A percentile compares a stretch with the other conserved stretches of the same genome.
Conservation (phyloP, 1,284 basidiomycete genomes). For the Moniliella sp. region DNA sequence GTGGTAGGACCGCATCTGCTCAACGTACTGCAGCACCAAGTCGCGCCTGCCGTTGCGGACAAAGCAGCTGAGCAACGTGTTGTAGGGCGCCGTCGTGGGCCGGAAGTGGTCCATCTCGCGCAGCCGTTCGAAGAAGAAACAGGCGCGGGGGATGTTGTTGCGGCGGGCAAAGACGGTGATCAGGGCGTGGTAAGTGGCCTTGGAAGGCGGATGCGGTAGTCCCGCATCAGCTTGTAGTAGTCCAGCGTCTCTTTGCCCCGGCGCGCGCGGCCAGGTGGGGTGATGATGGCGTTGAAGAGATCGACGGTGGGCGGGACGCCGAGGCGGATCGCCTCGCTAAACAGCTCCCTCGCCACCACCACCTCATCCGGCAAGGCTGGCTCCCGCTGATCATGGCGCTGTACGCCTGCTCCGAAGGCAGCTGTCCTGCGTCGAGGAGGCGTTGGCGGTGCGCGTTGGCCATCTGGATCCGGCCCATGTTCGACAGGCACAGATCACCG, state of each 20-base stretch:
- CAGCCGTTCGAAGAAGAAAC: constrained; percentile 77
- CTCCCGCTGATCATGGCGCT: constrained; percentile 27
- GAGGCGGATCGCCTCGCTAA: constrained; percentile 25
- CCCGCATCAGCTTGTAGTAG: constrained; percentile 35
- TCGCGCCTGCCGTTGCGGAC: constrained; percentile 62
- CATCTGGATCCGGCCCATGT: constrained; percentile 14
- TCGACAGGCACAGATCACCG: constrained; percentile 26
- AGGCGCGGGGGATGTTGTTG: constrained; percentile 64
- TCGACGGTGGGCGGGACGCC: constrained; percentile 20
- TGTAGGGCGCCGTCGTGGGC: constrained; percentile 75
- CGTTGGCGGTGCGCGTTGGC: constrained; percentile 19
- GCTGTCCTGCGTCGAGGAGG: constrained; percentile 20
- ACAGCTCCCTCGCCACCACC: constrained; percentile 26
- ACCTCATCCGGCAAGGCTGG: constrained; percentile 31
- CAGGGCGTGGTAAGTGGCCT: constrained; percentile 82
- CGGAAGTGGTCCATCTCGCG: constrained; percentile 49
- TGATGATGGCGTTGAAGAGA: constrained; percentile 31
- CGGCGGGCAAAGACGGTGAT: constrained; percentile 62
- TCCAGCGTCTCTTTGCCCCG: constrained; percentile 25
- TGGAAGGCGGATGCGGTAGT: constrained; percentile 45
- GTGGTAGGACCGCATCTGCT: constrained; percentile 39
- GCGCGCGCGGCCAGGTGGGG: constrained; percentile 30
- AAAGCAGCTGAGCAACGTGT: constrained; percentile 97
- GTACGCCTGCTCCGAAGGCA: constrained; percentile 20
- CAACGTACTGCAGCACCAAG: constrained; percentile 44